phyloP scores from a whole-genome alignment of 768 basidiomycete genomes.

The Lyophyllum shimeji region DNA sequence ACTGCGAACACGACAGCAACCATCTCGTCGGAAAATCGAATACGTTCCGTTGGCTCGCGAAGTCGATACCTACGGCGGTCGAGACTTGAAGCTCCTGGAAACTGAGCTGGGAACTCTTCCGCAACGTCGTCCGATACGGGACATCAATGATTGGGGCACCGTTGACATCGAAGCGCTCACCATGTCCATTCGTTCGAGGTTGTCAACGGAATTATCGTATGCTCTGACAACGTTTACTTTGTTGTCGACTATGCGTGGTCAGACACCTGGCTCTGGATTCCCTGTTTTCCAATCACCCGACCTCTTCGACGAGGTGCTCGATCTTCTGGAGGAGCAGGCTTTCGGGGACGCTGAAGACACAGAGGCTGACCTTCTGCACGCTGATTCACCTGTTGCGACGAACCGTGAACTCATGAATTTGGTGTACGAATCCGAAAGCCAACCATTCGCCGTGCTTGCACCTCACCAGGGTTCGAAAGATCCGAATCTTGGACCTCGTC shows the following conservation, averaged over 20 bases:
- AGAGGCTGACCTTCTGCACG: conserved; percentile 23
- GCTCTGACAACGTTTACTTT: conserved; percentile 85
- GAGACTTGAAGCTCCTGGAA: conserved; percentile 70
- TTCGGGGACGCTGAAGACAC: conserved; percentile 52
- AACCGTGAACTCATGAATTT: conserved; percentile 62
- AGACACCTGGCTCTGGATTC: conserved; percentile 65
- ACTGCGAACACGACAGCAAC: conserved; percentile 43
- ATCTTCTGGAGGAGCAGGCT: conserved; percentile 80
- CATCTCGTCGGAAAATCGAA: conserved; percentile 79
- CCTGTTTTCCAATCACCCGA: conserved; percentile 76
- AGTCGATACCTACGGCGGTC: conserved; percentile 75
- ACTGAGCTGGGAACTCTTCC: conserved; percentile 52
- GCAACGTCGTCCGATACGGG: conserved; percentile 60
- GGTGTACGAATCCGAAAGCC: conserved; percentile 55
- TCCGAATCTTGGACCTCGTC: conserved; percentile 51
- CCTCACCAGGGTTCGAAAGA: conserved; percentile 51
- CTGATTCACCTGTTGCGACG: conserved; percentile 47
- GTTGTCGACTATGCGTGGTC: conserved; percentile 74
- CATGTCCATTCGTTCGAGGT: conserved; percentile 88
- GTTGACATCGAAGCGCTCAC: conserved; percentile 91
- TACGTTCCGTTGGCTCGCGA: conserved; percentile 82
- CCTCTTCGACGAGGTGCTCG: conserved; percentile 82
- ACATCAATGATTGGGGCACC: conserved; percentile 82
- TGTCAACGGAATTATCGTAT: conserved; percentile 84
- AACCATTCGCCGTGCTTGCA: conserved; percentile 60